phyloP scores from a whole-genome alignment of 495 filamentous ascomycete genomes.

The Xylaria intraflava region DNA sequence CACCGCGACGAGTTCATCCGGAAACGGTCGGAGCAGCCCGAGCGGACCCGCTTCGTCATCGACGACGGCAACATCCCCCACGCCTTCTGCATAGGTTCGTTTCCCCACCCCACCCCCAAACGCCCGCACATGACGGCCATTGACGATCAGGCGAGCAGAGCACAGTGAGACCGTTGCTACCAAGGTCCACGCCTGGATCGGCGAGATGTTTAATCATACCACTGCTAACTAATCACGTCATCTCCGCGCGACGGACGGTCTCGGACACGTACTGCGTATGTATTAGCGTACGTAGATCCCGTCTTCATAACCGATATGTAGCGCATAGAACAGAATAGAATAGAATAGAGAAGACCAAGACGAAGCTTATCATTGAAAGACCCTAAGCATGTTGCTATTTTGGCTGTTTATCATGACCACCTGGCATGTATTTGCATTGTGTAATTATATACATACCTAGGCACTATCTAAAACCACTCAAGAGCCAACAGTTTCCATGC shows the following conservation, averaged over 20 bases:
- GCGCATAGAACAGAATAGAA: background rate
- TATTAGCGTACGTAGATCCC: no score
- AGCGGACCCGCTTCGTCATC: slow-evolving; percentile 62
- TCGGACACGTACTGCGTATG: no score
- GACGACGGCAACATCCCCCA: slow-evolving; percentile 70
- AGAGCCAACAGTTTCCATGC: no score
- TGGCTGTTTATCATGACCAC: no score
- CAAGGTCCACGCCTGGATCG: slow-evolving; percentile 57
- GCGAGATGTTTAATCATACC: slow-evolving; percentile 37
- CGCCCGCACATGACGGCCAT: background rate
- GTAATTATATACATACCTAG: no score
- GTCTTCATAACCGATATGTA: no score
- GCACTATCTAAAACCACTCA: no score
- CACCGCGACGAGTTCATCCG: slow-evolving; percentile 71
- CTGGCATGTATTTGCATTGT: no score
- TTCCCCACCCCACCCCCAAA: background rate
- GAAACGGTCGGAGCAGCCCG: slow-evolving; percentile 23
- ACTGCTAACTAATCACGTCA: background rate
- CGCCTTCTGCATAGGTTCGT: slow-evolving; percentile 67
- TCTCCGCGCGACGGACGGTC: background rate
- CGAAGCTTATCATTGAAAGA: no score
- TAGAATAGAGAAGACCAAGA: background rate
- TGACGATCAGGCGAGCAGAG: slow-evolving; percentile 29
- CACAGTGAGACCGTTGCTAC: slow-evolving; percentile 60
- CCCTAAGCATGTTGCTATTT: no score